Conservation (phyloP, 225 moss, liverwort and hornwort species). For the Marchantia polymorpha region DNA sequence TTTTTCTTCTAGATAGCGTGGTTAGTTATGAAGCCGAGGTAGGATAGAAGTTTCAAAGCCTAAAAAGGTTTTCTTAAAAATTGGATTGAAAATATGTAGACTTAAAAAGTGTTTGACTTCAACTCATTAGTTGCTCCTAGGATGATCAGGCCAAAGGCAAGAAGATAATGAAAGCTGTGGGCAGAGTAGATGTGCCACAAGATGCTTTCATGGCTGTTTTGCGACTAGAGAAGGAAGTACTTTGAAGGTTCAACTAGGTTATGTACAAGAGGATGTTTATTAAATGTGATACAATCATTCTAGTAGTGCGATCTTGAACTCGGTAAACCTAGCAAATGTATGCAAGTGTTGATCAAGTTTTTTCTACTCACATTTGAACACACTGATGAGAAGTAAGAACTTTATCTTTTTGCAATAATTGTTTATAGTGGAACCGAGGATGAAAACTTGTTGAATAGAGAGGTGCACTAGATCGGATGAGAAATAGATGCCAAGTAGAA, state of each 20-base stretch:
- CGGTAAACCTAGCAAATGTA: neutral
- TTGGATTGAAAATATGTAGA: neutral
- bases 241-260: conserved; percentile 36
- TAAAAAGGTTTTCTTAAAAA: neutral
- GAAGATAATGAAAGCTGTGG: conserved; percentile 98
- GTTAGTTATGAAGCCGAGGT: neutral
- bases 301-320: neutral
- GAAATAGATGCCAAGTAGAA: neutral
- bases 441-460: neutral
- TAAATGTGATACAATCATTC: neutral
- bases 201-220: conserved; percentile 99
- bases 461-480: neutral
- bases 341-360: neutral
- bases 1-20: neutral
- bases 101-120: neutral
- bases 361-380: too few species aligned
- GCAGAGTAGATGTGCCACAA: conserved; percentile 94
- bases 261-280: conserved; percentile 2
- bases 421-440: neutral
- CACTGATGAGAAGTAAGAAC: too few species aligned
- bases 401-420: too few species aligned
- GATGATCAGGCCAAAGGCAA: conserved; percentile 69
- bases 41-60: too few species aligned
- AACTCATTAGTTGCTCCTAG: neutral
- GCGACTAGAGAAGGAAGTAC: conserved; percentile 94